phyloP scores from a whole-genome alignment of 2,329 filamentous ascomycete genomes.

The Meredithiella fracta region DNA sequence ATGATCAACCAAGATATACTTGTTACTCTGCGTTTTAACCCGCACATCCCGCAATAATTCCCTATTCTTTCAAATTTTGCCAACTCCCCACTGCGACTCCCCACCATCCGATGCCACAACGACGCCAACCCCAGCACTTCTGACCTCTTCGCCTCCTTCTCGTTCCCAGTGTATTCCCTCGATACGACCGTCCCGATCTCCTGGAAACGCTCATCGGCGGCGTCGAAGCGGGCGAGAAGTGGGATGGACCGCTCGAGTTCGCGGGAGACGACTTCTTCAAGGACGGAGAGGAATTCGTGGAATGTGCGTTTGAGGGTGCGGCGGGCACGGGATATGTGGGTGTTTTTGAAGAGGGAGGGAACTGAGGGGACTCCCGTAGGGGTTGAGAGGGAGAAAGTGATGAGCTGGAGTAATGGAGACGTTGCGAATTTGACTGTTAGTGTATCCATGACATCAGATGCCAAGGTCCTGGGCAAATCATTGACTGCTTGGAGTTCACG shows the following conservation, averaged over 20 bases:
- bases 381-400: not conserved
- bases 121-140: conserved; percentile 51
- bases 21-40: conserved; percentile 71
- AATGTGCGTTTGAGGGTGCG: conserved; percentile 73
- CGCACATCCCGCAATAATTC: conserved; percentile 63
- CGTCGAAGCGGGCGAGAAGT: conserved; percentile 79
- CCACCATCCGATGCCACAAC: conserved; percentile 74
- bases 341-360: not conserved
- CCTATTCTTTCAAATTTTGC: conserved; percentile 83
- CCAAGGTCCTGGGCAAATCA: conserved; percentile 35
- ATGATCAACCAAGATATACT: conserved; percentile 70
- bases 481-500: conserved; percentile 57
- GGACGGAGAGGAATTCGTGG: conserved; percentile 66
- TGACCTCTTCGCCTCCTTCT: conserved; percentile 48
- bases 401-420: not conserved
- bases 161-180: conserved; percentile 67
- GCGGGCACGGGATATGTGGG: conserved; percentile 63
- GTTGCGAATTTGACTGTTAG: conserved; percentile 23
- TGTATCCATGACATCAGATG: conserved; percentile 65
- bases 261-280: conserved; percentile 76
- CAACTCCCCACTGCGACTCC: conserved; percentile 55
- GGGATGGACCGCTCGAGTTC: conserved; percentile 67
- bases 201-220: conserved; percentile 77
- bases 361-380: not conserved
- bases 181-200: conserved; percentile 74